Conservation (phyloP, 371 early-diverging fungal genomes). For the Mortierella sp. region DNA sequence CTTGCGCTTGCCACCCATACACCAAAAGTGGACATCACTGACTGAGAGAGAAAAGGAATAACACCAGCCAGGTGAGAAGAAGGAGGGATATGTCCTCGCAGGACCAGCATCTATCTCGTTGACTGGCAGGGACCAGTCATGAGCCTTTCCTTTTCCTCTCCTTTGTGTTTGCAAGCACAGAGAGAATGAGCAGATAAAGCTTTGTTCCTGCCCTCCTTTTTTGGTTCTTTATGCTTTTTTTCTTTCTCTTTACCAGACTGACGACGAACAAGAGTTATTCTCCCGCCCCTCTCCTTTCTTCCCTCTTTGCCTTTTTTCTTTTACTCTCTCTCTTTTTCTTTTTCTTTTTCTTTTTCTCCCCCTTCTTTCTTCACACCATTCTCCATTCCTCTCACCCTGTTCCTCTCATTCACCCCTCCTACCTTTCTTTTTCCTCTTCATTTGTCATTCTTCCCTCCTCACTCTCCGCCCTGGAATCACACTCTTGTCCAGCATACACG, state of each 20-base stretch:
- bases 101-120: not conserved
- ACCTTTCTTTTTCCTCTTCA: not conserved
- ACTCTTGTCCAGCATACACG: not conserved
- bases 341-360: not conserved
- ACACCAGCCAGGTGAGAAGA: not conserved
- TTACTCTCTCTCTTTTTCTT: not conserved
- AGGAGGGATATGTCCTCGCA: not conserved
- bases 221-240: not conserved
- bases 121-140: not conserved
- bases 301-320: not conserved
- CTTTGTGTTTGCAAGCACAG: not conserved
- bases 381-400: not conserved
- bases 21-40: not conserved
- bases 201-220: not conserved
- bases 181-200: not conserved
- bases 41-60: not conserved
- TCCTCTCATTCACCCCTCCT: not conserved
- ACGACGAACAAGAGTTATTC: not conserved
- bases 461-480: not conserved
- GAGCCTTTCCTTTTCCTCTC: not conserved
- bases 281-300: not conserved
- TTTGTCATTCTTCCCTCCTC: not conserved
- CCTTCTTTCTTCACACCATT: not conserved
- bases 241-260: not conserved
- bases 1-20: not conserved